Percentiles rank a stretch among this genome's conserved stretches.
These are phyloP conservation scores for Cnidoscolus chayamansa DNA, from an alignment of 441 rosid genomes.

Conservation along the genomic window DNA sequence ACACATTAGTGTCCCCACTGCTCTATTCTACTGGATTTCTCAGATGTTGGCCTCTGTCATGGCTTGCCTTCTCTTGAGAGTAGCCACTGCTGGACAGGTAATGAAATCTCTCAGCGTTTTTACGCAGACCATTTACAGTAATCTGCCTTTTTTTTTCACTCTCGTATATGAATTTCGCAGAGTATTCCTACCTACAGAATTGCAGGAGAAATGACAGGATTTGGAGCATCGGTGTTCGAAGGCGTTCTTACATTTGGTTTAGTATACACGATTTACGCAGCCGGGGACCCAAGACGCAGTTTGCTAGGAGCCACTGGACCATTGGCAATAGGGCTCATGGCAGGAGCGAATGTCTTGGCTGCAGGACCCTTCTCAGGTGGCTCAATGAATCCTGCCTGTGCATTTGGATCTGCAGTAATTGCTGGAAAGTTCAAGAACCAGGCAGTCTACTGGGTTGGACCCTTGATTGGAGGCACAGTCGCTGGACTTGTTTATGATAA, in stretches of 20 bases:
- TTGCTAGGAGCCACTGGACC: conserved; percentile 47
- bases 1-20: conserved; percentile 47
- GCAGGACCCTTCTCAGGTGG: conserved; percentile 87
- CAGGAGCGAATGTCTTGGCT: conserved; percentile 71
- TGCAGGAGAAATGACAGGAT: conserved; percentile 83
- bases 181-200: conserved; percentile 54
- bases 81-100: conserved; percentile 58
- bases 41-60: conserved; percentile 80
- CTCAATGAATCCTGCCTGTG: conserved; percentile 82
- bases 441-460: conserved; percentile 97
- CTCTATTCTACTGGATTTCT: conserved; percentile 78
- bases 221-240: conserved; percentile 79
- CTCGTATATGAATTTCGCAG: conserved; percentile 30
- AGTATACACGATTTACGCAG: conserved; percentile 69
- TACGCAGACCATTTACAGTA: too few relatives aligned
- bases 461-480: conserved; percentile 64
- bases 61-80: conserved; percentile 73
- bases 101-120: neutral
- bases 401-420: conserved; percentile 71
- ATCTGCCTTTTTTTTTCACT: too few relatives aligned
- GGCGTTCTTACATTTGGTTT: conserved; percentile 62
- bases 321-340: conserved; percentile 57
- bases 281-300: conserved; percentile 51
- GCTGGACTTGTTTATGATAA: conserved; percentile 78
- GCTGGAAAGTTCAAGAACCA: conserved; percentile 80